These are phyloP conservation scores for Petunia axillaris DNA, from an alignment of 257 asterid species.

Conservation along the genomic window DNA sequence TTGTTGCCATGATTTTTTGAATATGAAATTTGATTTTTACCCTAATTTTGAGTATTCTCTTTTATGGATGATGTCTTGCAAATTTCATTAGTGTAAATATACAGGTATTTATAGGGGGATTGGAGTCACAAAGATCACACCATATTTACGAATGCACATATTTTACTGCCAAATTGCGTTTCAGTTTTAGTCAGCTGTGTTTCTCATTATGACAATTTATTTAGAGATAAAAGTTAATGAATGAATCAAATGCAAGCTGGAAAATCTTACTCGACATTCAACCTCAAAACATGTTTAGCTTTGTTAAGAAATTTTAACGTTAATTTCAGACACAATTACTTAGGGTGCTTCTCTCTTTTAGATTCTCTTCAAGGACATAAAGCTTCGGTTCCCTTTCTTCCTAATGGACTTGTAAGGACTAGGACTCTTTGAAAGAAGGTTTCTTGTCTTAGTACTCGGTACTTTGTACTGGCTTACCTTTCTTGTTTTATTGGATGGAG, in stretches of 20 bases:
- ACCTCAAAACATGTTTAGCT: background rate
- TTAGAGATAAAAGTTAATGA: background rate
- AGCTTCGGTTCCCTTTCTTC: too few species aligned
- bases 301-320: background rate
- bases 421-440: too few species aligned
- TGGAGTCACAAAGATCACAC: background rate
- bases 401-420: too few species aligned
- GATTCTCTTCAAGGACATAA: too few species aligned
- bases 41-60: background rate
- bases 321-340: background rate
- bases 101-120: background rate
- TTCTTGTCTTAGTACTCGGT: background rate
- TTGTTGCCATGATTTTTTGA: background rate
- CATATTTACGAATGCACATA: background rate
- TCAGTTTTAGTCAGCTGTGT: background rate
- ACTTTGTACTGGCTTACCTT: background rate
- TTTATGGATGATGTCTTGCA: background rate
- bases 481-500: background rate
- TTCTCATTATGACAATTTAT: constrained; percentile 6
- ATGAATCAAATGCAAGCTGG: background rate
- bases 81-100: background rate
- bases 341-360: too few species aligned
- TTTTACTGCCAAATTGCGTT: too few species aligned
- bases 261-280: background rate
- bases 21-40: background rate